Evolutionary conservation across 768 basidiomycete species (phyloP), one percentile per base, ranked within the genome.

Genomic region (Rubroboletus pulcherrimus): DNA sequence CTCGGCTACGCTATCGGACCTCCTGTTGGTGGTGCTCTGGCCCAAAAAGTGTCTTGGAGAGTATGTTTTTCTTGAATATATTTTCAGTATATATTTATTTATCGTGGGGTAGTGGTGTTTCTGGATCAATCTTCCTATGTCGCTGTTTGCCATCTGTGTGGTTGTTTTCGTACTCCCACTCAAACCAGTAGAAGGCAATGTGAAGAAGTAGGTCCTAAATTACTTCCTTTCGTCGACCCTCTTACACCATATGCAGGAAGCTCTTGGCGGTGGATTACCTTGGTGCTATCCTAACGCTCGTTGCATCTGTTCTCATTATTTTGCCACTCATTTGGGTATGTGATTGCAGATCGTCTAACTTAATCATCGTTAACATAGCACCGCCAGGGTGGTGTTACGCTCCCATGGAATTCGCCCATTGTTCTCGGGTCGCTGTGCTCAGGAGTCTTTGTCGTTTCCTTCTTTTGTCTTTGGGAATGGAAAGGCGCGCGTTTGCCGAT

Each of bases 381-480:
- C 35, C 14, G 14, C 59, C 15, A 86, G 86, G 88, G 87, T 29
- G 88, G 89, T 0, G 79, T 84, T 0, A 83, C 83, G 2, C 89
- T 88, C 61, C 78, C 87, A 1, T 91, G 89, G 90, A 73, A 66
- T 7, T 89, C 86, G 0, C 79, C 86, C 0, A 74, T 81, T 2
- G 84, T 93, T 51, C 66, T 89, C 34, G 84, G 75, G 0, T 80
- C 84, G 1, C 68, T 89, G 7, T 68, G 81, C 48, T 77, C 82
- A 0, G 85, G 87, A 0, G 53, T 85, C 21, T 49, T 81, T 0
- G 78, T 85, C 12, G 70, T 83, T 7, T 70, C 61, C 0, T 43
- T 87, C 4, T 92, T 91, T 67, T 79, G 87, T 46, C 51, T 82
- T 37, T 89, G 85, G 78, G 89, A 92, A 70, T 85, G 84, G 80